A percentile compares a stretch with the other conserved stretches of the same genome.
phyloP scores from a whole-genome alignment of 345 rosid species.

The Camelina sativa region DNA sequence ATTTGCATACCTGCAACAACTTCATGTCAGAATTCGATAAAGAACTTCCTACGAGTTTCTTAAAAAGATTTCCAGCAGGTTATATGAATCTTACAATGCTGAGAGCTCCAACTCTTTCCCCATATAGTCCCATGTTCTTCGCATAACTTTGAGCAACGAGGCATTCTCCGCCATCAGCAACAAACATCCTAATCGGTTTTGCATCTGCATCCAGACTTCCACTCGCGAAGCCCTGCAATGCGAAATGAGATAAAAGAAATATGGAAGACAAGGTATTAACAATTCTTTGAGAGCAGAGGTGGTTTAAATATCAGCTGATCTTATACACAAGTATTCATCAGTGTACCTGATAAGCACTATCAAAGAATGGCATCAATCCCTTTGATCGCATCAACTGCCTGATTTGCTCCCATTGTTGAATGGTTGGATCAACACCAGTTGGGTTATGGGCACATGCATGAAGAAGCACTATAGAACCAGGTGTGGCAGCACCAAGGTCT shows the following conservation, averaged over 20 bases:
- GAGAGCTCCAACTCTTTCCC: constrained; percentile 95
- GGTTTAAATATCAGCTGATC: constrained; percentile 15
- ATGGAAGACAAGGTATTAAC: background rate
- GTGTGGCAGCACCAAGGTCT: constrained; percentile 87
- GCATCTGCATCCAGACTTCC: constrained; percentile 88
- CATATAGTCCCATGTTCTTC: constrained; percentile 94
- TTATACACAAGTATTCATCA: constrained; percentile 15
- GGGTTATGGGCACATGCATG: constrained; percentile 99
- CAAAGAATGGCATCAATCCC: constrained; percentile 87
- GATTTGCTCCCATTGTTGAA: constrained; percentile 89
- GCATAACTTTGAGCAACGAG: constrained; percentile 88
- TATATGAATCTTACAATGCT: constrained; percentile 72
- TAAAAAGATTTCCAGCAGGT: background rate
- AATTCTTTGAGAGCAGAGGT: background rate
- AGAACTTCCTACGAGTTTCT: background rate
- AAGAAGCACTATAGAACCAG: constrained; percentile 86
- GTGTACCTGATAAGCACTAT: constrained; percentile 90
- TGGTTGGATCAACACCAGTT: constrained; percentile 92
- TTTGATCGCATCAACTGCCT: constrained; percentile 76
- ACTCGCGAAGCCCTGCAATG: constrained; percentile 80
- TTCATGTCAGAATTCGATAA: background rate
- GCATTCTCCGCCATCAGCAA: constrained; percentile 90
- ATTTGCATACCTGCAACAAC: constrained; percentile 67
- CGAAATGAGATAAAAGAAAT: background rate
- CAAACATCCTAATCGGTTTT: constrained; percentile 75